These are phyloP conservation scores for Naganishia onofrii DNA, from an alignment of 768 basidiomycete genomes.

Conservation along the genomic window DNA sequence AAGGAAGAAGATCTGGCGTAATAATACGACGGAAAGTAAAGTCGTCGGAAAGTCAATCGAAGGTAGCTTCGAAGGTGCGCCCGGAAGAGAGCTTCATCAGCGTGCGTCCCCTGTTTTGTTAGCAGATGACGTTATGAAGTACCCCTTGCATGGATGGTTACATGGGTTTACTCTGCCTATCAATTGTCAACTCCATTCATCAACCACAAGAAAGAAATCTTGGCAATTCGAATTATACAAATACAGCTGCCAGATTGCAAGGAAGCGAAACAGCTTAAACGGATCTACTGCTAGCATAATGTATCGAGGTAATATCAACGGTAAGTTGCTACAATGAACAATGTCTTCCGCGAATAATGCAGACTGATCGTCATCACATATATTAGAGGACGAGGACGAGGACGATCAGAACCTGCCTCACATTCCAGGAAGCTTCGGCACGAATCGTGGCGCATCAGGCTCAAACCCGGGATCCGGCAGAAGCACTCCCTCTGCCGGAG, in stretches of 20 bases:
- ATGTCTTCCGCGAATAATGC: not conserved
- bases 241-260: not conserved
- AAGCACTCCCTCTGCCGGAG: conserved; percentile 11
- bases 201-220: not conserved
- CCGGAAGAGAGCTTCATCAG: conserved; percentile 9
- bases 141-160: not conserved
- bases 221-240: not conserved
- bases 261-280: not conserved
- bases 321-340: not conserved
- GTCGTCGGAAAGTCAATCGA: not conserved
- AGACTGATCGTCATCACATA: not conserved
- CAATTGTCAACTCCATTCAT: not conserved
- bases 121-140: not conserved
- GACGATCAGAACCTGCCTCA: conserved; percentile 32
- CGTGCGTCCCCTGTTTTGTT: not conserved
- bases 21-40: too few species aligned
- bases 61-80: too few species aligned
- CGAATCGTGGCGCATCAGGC: conserved; percentile 20
- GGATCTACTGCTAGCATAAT: conserved; percentile 13
- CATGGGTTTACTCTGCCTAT: not conserved
- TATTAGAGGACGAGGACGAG: conserved; percentile 45
- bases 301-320: conserved; percentile 33
- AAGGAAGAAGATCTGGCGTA: too few species aligned
- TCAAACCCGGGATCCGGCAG: conserved; percentile 4
- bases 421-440: not conserved